Base-by-base conservation (phyloP, 2,329 filamentous ascomycete species). In the Exophiala aquamarina region DNA sequence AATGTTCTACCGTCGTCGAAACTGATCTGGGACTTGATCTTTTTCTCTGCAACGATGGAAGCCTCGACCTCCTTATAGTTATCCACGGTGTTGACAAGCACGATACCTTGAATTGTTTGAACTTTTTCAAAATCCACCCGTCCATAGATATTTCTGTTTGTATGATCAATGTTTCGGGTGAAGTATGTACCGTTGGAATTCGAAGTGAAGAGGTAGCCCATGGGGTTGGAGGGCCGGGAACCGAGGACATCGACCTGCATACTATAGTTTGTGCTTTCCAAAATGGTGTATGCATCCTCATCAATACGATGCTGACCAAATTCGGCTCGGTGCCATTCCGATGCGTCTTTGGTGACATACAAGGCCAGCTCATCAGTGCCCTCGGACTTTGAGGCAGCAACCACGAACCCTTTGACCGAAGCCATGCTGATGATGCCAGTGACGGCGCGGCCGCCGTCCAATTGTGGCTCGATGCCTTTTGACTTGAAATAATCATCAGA, bases 101-200 rank as follows among this genome's bases (percentile, higher is more conserved):
- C 88, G 47, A 98, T 87, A 28, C 93, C 93, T 65, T 97, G 91
- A 28, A 98, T 92, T 45, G 86, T 86, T 32, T 86, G 79, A 42
- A 98, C 83, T 69, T 95, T 95, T 65, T 98, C 93, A 61, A 97
- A 98, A 66, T 98, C 93, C 41, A 98, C 91, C 47, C 83, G 80
- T 2, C 89, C 90, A 20, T 72, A 70, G 8, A 65, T 59, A 61
- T 92, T 87, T 60, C 91, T 86, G 66, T 98, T 97, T 26, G 92
- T 96, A 66, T 96, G 86, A 49, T 94, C 87, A 46, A 92, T 79
- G 61, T 95, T 97, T 61, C 86, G 84, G 2, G 87, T 93, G 65
- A 97, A 98, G 67, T 92, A 96, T 2, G 90, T 96, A 51, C 93
- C 93, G 64, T 97, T 94, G 23, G 91, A 97, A 66, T 98, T 98